Conservation (phyloP, 2,329 filamentous ascomycete genomes). For the Xylariales sp. region DNA sequence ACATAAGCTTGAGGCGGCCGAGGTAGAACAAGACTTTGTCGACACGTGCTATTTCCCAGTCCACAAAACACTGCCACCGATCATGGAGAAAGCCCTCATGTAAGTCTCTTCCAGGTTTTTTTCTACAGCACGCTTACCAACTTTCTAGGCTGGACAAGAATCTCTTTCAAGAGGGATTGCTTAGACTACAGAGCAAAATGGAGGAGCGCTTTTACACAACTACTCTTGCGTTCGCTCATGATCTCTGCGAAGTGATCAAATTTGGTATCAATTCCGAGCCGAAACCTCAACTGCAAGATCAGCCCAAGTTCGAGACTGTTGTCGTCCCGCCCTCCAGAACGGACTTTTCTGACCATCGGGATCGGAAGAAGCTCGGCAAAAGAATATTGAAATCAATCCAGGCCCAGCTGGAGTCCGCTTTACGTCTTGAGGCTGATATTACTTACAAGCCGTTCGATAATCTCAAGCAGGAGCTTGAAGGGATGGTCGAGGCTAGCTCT, state of each 20-base stretch:
- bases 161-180: slow-evolving; percentile 51
- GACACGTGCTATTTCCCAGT: slow-evolving; percentile 92
- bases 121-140: slow-evolving; percentile 30
- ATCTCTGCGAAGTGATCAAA: slow-evolving; percentile 51
- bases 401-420: slow-evolving; percentile 68
- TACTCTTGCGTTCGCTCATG: slow-evolving; percentile 51
- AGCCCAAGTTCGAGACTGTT: slow-evolving; percentile 27
- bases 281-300: slow-evolving; percentile 20
- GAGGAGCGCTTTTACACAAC: slow-evolving; percentile 54
- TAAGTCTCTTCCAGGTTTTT: slow-evolving; percentile 48
- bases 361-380: slow-evolving; percentile 80
- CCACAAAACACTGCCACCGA: slow-evolving; percentile 67
- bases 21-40: slow-evolving; percentile 73
- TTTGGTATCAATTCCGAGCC: slow-evolving; percentile 44
- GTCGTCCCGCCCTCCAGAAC: slow-evolving; percentile 47
- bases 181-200: slow-evolving; percentile 46
- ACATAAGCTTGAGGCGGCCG: slow-evolving; percentile 70
- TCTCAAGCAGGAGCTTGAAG: slow-evolving; percentile 69
- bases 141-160: slow-evolving; percentile 57
- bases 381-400: slow-evolving; percentile 82
- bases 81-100: slow-evolving; percentile 75
- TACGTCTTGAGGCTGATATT: slow-evolving; percentile 78
- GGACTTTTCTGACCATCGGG: slow-evolving; percentile 65
- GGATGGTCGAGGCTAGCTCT: slow-evolving; percentile 64
- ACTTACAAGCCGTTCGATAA: slow-evolving; percentile 64